Conservation (phyloP, 345 rosid genomes). For the Eucalyptus regnans region DNA sequence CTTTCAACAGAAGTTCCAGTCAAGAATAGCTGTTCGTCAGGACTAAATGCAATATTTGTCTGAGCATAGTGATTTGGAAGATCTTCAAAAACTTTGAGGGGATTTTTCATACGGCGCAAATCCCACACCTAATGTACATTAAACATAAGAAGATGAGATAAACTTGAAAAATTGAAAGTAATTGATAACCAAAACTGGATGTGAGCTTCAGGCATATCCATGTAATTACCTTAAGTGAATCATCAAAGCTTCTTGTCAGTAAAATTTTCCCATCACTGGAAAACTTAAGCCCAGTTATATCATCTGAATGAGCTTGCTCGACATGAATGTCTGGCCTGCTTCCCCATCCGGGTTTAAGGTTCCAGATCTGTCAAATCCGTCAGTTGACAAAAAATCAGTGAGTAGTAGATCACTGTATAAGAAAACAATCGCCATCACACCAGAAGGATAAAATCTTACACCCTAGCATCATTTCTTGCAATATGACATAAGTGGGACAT, state of each 20-base stretch:
- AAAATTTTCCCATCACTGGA: slow-evolving; percentile 71
- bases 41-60: slow-evolving; percentile 88
- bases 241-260: slow-evolving; percentile 86
- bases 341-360: slow-evolving; percentile 97
- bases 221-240: slow-evolving; percentile 60
- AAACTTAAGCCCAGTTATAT: slow-evolving; percentile 80
- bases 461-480: not conserved
- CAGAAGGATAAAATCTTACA: not conserved
- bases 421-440: not conserved
- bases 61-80: slow-evolving; percentile 88
- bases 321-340: slow-evolving; percentile 83
- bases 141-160: not conserved
- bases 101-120: slow-evolving; percentile 63
- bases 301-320: slow-evolving; percentile 84
- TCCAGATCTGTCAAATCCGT: slow-evolving; percentile 52
- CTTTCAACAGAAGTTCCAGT: slow-evolving; percentile 95
- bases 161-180: not conserved
- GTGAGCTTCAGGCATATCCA: not conserved
- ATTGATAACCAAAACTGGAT: not conserved
- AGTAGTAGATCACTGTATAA: not conserved
- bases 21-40: slow-evolving; percentile 74
- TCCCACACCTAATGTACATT: slow-evolving; percentile 72
- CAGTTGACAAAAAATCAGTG: not conserved
- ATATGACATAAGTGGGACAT: not conserved
- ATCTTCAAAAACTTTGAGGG: slow-evolving; percentile 70